Conservation (phyloP, 2,329 filamentous ascomycete species). For the Epichloe baconii region DNA sequence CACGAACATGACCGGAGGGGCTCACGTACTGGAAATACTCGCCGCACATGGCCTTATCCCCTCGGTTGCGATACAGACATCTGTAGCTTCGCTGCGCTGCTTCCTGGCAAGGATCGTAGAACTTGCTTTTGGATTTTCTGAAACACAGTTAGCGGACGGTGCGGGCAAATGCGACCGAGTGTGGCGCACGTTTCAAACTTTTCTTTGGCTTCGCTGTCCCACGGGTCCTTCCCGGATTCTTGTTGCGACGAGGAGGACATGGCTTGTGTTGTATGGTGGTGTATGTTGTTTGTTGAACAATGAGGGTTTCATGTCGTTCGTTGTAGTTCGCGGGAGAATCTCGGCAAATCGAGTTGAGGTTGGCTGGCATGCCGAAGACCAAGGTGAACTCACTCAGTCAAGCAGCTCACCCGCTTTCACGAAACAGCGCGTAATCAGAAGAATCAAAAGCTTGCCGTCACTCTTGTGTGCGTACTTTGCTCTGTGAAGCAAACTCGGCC, state of each 20-base stretch:
- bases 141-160: not conserved
- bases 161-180: not conserved
- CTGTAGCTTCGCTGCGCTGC: slow-evolving; percentile 73
- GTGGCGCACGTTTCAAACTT: slow-evolving; percentile 49
- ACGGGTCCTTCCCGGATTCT: slow-evolving; percentile 26
- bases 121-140: slow-evolving; percentile 82
- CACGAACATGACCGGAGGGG: not conserved
- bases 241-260: slow-evolving; percentile 2
- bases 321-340: slow-evolving; percentile 6
- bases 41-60: slow-evolving; percentile 76
- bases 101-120: slow-evolving; percentile 91
- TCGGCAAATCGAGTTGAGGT: slow-evolving; percentile 4
- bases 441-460: too few species aligned
- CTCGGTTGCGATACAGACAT: slow-evolving; percentile 79
- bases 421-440: too few species aligned
- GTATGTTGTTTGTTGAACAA: not conserved
- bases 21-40: slow-evolving; percentile 84
- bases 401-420: too few species aligned
- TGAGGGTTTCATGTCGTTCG: slow-evolving; percentile 4
- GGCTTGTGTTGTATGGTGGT: not conserved
- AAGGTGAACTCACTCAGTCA: too few species aligned
- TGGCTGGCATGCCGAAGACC: too few species aligned
- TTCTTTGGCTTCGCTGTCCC: slow-evolving; percentile 44
- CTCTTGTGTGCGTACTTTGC: too few species aligned
- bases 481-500: too few species aligned